phyloP scores from a whole-genome alignment of 164 flowering plant genomes.

The Santalum album region DNA sequence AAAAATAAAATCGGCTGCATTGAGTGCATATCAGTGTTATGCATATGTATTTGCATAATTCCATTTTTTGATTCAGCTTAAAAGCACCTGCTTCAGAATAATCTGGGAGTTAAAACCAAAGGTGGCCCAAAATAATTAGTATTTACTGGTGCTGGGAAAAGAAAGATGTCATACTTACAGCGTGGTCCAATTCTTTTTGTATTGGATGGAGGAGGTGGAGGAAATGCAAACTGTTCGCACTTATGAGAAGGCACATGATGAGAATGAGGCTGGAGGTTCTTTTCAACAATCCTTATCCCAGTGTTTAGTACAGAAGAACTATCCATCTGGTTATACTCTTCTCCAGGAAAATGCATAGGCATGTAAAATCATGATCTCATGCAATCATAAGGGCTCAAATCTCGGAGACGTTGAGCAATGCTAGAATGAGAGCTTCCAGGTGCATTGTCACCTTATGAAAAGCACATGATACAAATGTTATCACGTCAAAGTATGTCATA shows the following conservation, averaged over 20 bases:
- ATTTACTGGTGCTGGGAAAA: no score
- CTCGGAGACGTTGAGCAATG: constrained; percentile 13
- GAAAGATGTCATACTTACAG: constrained; percentile 49
- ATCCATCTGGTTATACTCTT: constrained; percentile 6
- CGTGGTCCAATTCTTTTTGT: constrained; percentile 69
- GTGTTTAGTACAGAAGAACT: constrained; percentile 11
- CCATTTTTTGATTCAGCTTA: no score
- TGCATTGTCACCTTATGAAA: constrained; percentile 8
- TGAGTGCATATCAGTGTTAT: no score
- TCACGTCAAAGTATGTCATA: neutral
- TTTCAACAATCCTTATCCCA: no score
- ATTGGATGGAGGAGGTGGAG: constrained; percentile 77
- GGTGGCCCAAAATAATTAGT: no score
- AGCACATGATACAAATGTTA: neutral
- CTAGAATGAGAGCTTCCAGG: constrained; percentile 16
- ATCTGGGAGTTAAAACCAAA: no score
- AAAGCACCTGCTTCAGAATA: no score
- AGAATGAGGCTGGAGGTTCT: no score
- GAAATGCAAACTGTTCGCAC: constrained; percentile 48
- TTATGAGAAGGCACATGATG: constrained; percentile 60
- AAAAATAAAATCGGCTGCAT: no score
- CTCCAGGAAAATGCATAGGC: neutral
- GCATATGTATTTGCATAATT: no score
- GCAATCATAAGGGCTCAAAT: constrained; percentile 7
- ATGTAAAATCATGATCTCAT: constrained; percentile 4